phyloP scores from a whole-genome alignment of 1,284 basidiomycete genomes.

The Leccinum pachyderme region DNA sequence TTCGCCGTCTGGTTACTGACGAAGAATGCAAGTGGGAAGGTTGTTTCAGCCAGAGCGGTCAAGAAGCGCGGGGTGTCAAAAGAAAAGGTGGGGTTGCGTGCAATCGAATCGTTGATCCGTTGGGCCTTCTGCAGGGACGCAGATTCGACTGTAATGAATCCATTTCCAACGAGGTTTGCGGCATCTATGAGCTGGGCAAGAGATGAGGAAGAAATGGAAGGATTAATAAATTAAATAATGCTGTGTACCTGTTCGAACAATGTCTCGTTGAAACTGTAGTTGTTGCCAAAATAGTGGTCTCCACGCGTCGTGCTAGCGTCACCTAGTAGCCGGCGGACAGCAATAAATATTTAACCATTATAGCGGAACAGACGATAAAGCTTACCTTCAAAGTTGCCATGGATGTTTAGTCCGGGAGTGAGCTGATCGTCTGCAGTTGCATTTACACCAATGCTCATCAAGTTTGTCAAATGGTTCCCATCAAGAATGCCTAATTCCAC shows the following conservation, averaged over 20 bases:
- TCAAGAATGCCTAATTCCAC: slow-evolving; percentile 23
- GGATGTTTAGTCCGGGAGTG: slow-evolving; percentile 2
- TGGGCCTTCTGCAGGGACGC: slow-evolving; percentile 16
- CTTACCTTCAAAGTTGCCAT: slow-evolving; percentile 18
- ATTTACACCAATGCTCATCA: slow-evolving; percentile 30
- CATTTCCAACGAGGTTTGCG: slow-evolving; percentile 18
- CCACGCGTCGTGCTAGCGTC: slow-evolving; percentile 28
- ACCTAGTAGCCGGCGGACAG: slow-evolving; percentile 11
- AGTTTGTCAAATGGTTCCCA: slow-evolving; percentile 30
- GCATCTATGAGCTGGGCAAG: slow-evolving; percentile 17
- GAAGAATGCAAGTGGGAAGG: slow-evolving; percentile 31
- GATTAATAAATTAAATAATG: too few species aligned
- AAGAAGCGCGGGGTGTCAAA: slow-evolving; percentile 22
- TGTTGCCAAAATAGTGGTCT: slow-evolving; percentile 30
- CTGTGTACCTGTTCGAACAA: slow-evolving; percentile 23
- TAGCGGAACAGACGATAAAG: neutral
- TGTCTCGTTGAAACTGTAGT: slow-evolving; percentile 29
- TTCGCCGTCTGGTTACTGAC: slow-evolving; percentile 25
- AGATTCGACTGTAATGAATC: slow-evolving; percentile 22
- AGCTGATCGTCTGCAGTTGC: slow-evolving; percentile 15
- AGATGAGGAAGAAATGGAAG: slow-evolving; percentile 11
- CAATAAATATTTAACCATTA: neutral
- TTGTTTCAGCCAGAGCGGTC: slow-evolving; percentile 21
- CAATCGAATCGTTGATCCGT: slow-evolving; percentile 30
- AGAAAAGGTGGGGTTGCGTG: slow-evolving; percentile 26